These are phyloP conservation scores for Aspergillus steynii DNA, from an alignment of 495 filamentous ascomycete genomes.

Conservation along the genomic window DNA sequence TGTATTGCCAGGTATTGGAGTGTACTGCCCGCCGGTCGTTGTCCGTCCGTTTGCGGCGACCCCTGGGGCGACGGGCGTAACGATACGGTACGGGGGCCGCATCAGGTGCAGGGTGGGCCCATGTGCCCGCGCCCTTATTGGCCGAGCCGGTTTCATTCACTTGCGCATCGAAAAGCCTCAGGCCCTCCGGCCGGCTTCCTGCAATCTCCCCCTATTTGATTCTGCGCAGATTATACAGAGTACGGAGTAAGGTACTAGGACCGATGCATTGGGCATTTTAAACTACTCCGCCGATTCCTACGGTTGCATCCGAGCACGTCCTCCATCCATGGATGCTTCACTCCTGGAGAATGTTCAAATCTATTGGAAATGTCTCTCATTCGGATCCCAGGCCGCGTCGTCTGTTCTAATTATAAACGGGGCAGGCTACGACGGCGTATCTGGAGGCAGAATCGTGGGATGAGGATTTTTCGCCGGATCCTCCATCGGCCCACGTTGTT, in stretches of 20 bases:
- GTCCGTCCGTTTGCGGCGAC: conserved; percentile 9
- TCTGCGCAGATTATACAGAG: no score
- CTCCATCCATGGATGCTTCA: no score
- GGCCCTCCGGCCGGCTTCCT: neutral
- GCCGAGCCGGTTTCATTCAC: no score
- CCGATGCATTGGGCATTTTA: no score
- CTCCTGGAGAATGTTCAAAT: no score
- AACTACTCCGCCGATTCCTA: no score
- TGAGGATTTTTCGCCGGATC: neutral
- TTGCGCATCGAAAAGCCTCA: neutral
- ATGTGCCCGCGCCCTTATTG: no score
- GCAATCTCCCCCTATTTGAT: neutral
- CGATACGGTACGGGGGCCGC: neutral
- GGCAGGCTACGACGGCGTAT: conserved; percentile 41
- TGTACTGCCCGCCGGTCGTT: neutral
- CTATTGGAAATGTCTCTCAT: no score
- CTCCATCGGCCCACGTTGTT: conserved; percentile 32
- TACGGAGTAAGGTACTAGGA: no score
- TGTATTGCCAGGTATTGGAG: neutral
- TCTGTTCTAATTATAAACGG: conserved; percentile 24
- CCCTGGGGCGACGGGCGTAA: neutral
- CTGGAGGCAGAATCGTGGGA: conserved; percentile 40
- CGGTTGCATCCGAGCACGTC: no score
- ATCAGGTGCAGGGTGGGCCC: no score
- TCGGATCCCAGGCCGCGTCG: neutral